Percentiles rank a stretch among this genome's conserved stretches.
Evolutionary conservation across 176 grass and related monocot genomes (phyloP).

Genomic region (Pontederia paniculata): DNA sequence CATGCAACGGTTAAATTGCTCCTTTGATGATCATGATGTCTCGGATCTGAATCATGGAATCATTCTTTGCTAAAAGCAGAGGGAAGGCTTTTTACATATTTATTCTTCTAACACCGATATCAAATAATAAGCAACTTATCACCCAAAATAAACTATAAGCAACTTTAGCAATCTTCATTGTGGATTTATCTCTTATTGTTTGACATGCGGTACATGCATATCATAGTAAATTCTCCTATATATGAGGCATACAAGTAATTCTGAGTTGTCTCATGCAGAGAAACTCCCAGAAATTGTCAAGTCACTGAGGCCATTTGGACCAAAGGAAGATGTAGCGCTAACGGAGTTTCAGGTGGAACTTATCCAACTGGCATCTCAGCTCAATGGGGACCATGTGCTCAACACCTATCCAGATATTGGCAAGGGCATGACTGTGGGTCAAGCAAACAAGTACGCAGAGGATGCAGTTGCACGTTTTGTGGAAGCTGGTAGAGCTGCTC

Average conservation of each 20-base stretch:
- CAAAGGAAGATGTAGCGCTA: constrained; percentile 63
- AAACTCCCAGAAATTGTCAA: constrained; percentile 83
- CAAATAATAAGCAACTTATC: too few relatives aligned
- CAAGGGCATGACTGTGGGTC: constrained; percentile 65
- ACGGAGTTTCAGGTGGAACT: constrained; percentile 95
- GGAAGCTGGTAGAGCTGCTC: constrained; percentile 80
- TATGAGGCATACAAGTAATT: background rate
- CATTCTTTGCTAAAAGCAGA: too few relatives aligned
- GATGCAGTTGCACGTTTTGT: constrained; percentile 88
- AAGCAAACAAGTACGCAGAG: constrained; percentile 84
- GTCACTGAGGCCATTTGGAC: constrained; percentile 66
- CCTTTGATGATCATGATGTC: too few relatives aligned
- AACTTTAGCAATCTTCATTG: too few relatives aligned
- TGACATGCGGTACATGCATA: background rate
- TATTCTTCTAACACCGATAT: too few relatives aligned
- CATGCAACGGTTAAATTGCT: too few relatives aligned
- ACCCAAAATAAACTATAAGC: too few relatives aligned
- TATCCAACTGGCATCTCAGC: constrained; percentile 96
- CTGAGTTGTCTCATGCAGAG: constrained; percentile 34
- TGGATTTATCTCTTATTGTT: background rate
- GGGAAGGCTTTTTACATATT: too few relatives aligned
- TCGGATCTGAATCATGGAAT: too few relatives aligned
- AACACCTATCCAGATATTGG: constrained; percentile 97
- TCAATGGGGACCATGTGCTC: constrained; percentile 84
- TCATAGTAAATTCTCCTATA: too few relatives aligned